Evolutionary conservation across 257 asterid genomes (phyloP), one percentile per base, ranked within the genome.

Genomic region (Capsicum pubescens): DNA sequence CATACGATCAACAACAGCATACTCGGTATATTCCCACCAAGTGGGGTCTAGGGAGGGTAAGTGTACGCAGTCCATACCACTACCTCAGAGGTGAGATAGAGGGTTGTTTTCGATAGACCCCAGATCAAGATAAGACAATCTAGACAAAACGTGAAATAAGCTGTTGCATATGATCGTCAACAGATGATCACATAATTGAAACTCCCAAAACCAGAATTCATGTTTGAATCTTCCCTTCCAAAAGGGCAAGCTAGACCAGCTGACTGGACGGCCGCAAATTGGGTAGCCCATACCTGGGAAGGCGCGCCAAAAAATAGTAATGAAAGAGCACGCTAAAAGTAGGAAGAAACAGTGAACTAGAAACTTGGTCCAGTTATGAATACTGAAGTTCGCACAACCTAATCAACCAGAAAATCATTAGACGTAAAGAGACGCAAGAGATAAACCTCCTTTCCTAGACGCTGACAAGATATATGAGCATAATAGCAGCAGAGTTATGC

Each of bases 351-450:
- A 39, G 44, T 39, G 44, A 39, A 39, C 44, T 67, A 14, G 19
- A 67, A 21, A 67, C 50, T 35, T 67, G 21, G 50, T 36, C 21
- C 74, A 35, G 19, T 14, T 35, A 67, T 67, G 6, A 48, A 35
- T 67, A 67, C 74, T 35, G 21, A 7, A 67, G 50, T 14, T 67
- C 21, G 19, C 21, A 67, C 50, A 67, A 67, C 50, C 21, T 67
- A 35, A 67, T 67, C 74, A 67, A 36, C 74, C 74, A 67, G 50
- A 67, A 67, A 35, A 67, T 36, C 74, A 67, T 67, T 21, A 67
- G 11, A 36, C 3, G 1, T 36, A 36, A 35, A 36, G 50, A 36
- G 74, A 63, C 16, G 44, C 44, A 39, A 39, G 44, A 39, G 44
- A 39, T 3, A 39, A 39, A 39, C 44, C 44, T 55, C 17, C 16